Evolutionary conservation across 805 yeast species (phyloP).

Genomic region (Candida sanyiensis): DNA sequence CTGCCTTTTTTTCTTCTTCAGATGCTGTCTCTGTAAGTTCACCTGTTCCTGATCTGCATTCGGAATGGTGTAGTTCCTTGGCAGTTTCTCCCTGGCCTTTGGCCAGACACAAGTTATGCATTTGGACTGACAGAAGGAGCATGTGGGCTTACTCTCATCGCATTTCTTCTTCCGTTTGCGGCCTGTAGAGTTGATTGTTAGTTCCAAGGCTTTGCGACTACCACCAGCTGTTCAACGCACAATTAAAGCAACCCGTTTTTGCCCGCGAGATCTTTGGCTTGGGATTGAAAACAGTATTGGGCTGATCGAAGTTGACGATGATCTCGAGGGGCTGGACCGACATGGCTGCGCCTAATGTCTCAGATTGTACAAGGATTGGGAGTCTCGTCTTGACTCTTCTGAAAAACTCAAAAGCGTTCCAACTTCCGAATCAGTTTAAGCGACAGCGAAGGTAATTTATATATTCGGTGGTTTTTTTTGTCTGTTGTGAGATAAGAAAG

Average conservation of each 20-base stretch:
- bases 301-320: constrained; percentile 6
- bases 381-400: too few relatives aligned
- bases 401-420: too few relatives aligned
- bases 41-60: constrained; percentile 2
- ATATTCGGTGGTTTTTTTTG: too few relatives aligned
- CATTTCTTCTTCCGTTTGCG: constrained; percentile 62
- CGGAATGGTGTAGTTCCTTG: constrained; percentile 19
- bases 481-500: too few relatives aligned
- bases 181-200: too few relatives aligned
- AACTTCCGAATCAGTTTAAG: too few relatives aligned
- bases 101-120: constrained; percentile 27
- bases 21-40: constrained; percentile 1
- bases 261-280: constrained; percentile 13
- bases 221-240: constrained; percentile 10
- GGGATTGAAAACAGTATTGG: background rate
- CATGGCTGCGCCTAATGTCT: background rate
- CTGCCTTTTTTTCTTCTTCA: constrained; percentile 1
- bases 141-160: constrained; percentile 42
- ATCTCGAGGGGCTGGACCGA: constrained; percentile 5
- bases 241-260: constrained; percentile 20
- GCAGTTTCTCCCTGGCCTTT: constrained; percentile 15
- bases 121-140: constrained; percentile 37
- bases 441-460: too few relatives aligned
- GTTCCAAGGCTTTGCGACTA: too few relatives aligned
- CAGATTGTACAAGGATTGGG: too few relatives aligned